Percentiles rank a stretch among this genome's conserved stretches.
phyloP scores from a whole-genome alignment of 805 yeast species.

The Starmerella tilneyi region DNA sequence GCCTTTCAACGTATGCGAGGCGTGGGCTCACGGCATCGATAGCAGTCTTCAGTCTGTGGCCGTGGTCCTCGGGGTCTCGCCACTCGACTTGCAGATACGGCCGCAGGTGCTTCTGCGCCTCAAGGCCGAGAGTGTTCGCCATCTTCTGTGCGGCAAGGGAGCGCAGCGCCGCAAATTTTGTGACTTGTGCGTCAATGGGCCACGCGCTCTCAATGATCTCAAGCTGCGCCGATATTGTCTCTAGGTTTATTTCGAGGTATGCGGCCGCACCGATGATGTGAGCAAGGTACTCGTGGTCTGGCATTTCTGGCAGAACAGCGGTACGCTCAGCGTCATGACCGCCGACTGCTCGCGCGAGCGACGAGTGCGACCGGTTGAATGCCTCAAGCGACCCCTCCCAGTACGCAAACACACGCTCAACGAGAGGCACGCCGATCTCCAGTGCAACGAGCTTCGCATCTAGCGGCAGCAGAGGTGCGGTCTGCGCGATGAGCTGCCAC shows the following conservation, averaged over 20 bases:
- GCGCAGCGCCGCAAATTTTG: slow-evolving; percentile 12
- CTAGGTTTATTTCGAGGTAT: slow-evolving; percentile 34
- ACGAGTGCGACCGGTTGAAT: slow-evolving; percentile 35
- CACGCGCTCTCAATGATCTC: slow-evolving; percentile 28
- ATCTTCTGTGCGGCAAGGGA: slow-evolving; percentile 9
- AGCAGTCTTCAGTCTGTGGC: slow-evolving; percentile 7
- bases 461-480: slow-evolving; percentile 40
- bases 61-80: slow-evolving; percentile 26
- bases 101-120: slow-evolving; percentile 10
- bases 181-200: not conserved
- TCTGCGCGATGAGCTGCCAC: slow-evolving; percentile 38
- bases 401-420: slow-evolving; percentile 43
- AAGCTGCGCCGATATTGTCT: slow-evolving; percentile 37
- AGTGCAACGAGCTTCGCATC: slow-evolving; percentile 33
- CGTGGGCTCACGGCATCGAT: slow-evolving; percentile 6
- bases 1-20: slow-evolving; percentile 28
- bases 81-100: slow-evolving; percentile 18
- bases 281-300: slow-evolving; percentile 37
- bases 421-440: slow-evolving; percentile 46
- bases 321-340: slow-evolving; percentile 19
- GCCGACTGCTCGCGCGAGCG: slow-evolving; percentile 32
- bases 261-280: slow-evolving; percentile 34
- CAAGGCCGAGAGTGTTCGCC: slow-evolving; percentile 6
- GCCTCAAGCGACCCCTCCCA: slow-evolving; percentile 37
- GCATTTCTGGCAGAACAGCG: slow-evolving; percentile 29